Evolutionary conservation across 1,139 yeast genomes (phyloP).

Genomic region (Pichia sp.): DNA sequence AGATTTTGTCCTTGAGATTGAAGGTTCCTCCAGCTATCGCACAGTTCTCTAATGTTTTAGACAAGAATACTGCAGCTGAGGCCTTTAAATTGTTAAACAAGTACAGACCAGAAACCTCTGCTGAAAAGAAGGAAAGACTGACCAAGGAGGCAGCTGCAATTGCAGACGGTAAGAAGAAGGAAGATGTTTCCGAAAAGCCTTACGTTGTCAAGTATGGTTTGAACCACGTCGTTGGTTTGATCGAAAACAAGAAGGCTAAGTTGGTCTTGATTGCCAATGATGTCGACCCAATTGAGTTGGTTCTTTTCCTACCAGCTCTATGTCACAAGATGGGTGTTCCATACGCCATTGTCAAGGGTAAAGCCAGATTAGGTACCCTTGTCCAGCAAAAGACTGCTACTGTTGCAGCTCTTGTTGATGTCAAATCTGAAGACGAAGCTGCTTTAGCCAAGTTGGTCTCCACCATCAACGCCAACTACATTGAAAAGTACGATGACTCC

Average conservation of each 20-base stretch:
- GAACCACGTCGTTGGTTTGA: slow-evolving; percentile 93
- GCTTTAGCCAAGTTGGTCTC: slow-evolving; percentile 88
- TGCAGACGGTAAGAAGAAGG: slow-evolving; percentile 95
- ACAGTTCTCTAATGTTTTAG: slow-evolving; percentile 91
- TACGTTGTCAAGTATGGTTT: slow-evolving; percentile 94
- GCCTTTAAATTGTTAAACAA: slow-evolving; percentile 95
- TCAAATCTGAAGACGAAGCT: slow-evolving; percentile 87
- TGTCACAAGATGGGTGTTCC: slow-evolving; percentile 99
- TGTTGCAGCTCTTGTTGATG: slow-evolving; percentile 96
- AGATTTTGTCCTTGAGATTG: slow-evolving; percentile 87
- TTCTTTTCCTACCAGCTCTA: slow-evolving; percentile 93
- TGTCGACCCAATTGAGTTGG: slow-evolving; percentile 98
- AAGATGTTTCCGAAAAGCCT: slow-evolving; percentile 95
- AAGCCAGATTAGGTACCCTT: slow-evolving; percentile 96
- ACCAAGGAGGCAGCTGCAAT: slow-evolving; percentile 98
- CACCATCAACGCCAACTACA: slow-evolving; percentile 87
- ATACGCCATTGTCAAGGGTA: slow-evolving; percentile 97
- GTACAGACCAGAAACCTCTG: slow-evolving; percentile 95
- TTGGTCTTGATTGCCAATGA: slow-evolving; percentile 96
- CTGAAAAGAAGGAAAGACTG: slow-evolving; percentile 98
- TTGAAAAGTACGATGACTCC: slow-evolving; percentile 87
- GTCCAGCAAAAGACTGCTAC: slow-evolving; percentile 97
- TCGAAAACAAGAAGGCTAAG: slow-evolving; percentile 98
- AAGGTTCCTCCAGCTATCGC: slow-evolving; percentile 98
- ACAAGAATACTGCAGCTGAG: slow-evolving; percentile 97